Evolutionary conservation across 805 yeast genomes (phyloP).

Genomic region (Vanderwaltozyma tropicalis): DNA sequence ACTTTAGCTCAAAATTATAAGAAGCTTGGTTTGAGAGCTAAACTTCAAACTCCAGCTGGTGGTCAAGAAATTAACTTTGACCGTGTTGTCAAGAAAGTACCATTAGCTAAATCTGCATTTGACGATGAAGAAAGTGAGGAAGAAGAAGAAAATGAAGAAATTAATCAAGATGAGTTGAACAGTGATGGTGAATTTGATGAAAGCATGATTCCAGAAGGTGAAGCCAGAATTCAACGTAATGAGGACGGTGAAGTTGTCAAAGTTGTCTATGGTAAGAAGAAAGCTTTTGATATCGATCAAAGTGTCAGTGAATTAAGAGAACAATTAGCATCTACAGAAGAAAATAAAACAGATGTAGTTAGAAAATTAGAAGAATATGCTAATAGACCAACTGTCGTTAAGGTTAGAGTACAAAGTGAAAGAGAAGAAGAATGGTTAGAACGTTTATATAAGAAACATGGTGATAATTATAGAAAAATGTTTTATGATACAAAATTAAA

Average conservation of each 20-base stretch:
- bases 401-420: constrained; percentile 49
- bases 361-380: constrained; percentile 59
- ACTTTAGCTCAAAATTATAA: constrained; percentile 84
- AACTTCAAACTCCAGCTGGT: constrained; percentile 62
- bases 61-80: constrained; percentile 60
- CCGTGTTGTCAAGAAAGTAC: constrained; percentile 29
- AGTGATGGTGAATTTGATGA: constrained; percentile 31
- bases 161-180: constrained; percentile 12
- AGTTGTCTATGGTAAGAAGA: constrained; percentile 63
- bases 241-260: constrained; percentile 53
- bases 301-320: constrained; percentile 23
- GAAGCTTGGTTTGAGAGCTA: constrained; percentile 62
- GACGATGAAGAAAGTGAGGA: constrained; percentile 24
- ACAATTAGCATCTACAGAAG: constrained; percentile 15
- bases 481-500: constrained; percentile 84
- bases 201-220: constrained; percentile 60
- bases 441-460: constrained; percentile 60
- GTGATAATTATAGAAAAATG: constrained; percentile 84
- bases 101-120: constrained; percentile 16
- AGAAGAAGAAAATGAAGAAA: constrained; percentile 12
- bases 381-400: constrained; percentile 30
- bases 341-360: constrained; percentile 45
- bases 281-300: constrained; percentile 26
- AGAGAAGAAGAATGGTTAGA: constrained; percentile 70
- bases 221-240: constrained; percentile 68